Evolutionary conservation across 176 grass and related monocot genomes (phyloP).

Genomic region (maize (Zea mays)): Zm-B73-REFERENCE-NAM-5.0 NC_050099.1:248760501-248761000

Average conservation of each 20-base stretch:
- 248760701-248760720: conserved; percentile 56
- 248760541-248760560: conserved; percentile 49
- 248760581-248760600: conserved; percentile 64
- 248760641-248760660: conserved; percentile 44
- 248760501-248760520: conserved; percentile 56
- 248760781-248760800: conserved; percentile 47
- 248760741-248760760: conserved; percentile 37
- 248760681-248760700: conserved; percentile 50
- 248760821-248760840: conserved; percentile 35
- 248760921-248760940: too few relatives aligned
- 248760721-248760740: conserved; percentile 52
- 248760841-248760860: not conserved
- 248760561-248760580: conserved; percentile 67
- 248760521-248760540: conserved; percentile 39
- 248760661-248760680: conserved; percentile 23
- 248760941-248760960: too few relatives aligned
- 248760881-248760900: not conserved
- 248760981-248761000: too few relatives aligned
- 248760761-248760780: conserved; percentile 48
- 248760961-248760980: too few relatives aligned
- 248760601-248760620: conserved; percentile 71
- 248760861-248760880: not conserved
- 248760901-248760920: not conserved
- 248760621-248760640: conserved; percentile 57
- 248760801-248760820: conserved; percentile 48